Evolutionary conservation across 2,329 filamentous ascomycete species (phyloP).

Genomic region (Exophiala bonariae): DNA sequence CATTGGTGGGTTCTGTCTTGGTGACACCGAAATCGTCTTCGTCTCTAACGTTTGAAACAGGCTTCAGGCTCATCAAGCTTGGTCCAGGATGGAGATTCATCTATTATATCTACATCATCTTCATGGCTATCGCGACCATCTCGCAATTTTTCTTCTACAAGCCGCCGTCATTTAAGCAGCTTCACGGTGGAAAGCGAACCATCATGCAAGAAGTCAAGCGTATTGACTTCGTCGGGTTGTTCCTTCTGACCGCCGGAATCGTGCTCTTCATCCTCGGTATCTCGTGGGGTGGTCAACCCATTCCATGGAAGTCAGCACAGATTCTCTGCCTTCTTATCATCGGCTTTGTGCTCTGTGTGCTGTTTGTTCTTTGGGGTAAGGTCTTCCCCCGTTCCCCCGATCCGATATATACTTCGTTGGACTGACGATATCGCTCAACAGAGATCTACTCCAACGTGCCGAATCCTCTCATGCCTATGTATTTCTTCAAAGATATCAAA

Average conservation of each 20-base stretch:
- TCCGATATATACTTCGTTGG: neutral
- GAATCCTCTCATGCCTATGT: slow-evolving; percentile 14
- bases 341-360: slow-evolving; percentile 20
- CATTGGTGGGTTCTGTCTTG: neutral
- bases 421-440: neutral
- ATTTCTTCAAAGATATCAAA: slow-evolving; percentile 17
- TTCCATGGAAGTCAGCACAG: slow-evolving; percentile 28
- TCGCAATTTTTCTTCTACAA: slow-evolving; percentile 43
- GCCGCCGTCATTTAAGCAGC: slow-evolving; percentile 41
- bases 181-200: slow-evolving; percentile 38
- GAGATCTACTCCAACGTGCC: slow-evolving; percentile 7
- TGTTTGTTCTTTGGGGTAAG: slow-evolving; percentile 29
- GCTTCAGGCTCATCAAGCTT: neutral
- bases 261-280: slow-evolving; percentile 46
- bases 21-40: neutral
- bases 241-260: slow-evolving; percentile 42
- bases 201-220: slow-evolving; percentile 39
- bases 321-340: slow-evolving; percentile 31
- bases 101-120: slow-evolving; percentile 44
- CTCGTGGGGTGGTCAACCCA: slow-evolving; percentile 39
- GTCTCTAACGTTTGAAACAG: neutral
- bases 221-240: slow-evolving; percentile 48
- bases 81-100: slow-evolving; percentile 22
- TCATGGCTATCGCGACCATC: slow-evolving; percentile 29
- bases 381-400: neutral